phyloP scores from a whole-genome alignment of 306 rosid genomes.

The Ziziphus jujuba region DNA sequence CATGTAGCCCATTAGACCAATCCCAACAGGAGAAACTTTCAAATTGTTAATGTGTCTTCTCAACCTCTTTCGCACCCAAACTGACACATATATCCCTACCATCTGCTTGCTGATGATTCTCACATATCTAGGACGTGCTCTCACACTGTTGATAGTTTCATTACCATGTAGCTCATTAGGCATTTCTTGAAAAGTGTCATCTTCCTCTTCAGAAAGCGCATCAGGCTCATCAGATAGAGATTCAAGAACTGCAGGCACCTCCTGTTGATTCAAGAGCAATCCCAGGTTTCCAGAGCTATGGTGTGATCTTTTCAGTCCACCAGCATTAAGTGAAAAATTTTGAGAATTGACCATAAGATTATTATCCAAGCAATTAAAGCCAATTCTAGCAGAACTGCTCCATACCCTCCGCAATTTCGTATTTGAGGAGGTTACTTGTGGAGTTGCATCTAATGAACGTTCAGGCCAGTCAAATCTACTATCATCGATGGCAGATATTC shows the following conservation, averaged over 20 bases:
- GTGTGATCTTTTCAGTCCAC: constrained; percentile 54
- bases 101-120: constrained; percentile 93
- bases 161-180: constrained; percentile 28
- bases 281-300: constrained; percentile 67
- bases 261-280: constrained; percentile 44
- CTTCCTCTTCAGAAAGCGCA: constrained; percentile 47
- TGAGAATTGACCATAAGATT: constrained; percentile 30
- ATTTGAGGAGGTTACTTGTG: constrained; percentile 59
- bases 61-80: constrained; percentile 91
- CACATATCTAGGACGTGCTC: constrained; percentile 57
- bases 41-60: constrained; percentile 83
- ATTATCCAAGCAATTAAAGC: constrained; percentile 48
- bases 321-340: constrained; percentile 19
- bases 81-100: constrained; percentile 91
- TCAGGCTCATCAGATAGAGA: constrained; percentile 46
- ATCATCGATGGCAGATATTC: constrained; percentile 61
- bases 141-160: constrained; percentile 16
- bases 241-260: constrained; percentile 49
- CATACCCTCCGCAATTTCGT: constrained; percentile 72
- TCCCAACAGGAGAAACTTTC: constrained; percentile 90
- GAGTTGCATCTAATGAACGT: constrained; percentile 68
- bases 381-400: constrained; percentile 82
- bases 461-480: constrained; percentile 88
- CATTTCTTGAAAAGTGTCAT: constrained; percentile 48
- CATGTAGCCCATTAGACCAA: constrained; percentile 98